These are phyloP conservation scores for Colletotrichum acutatum DNA, from an alignment of 2,329 filamentous ascomycete species.

Conservation along the genomic window DNA sequence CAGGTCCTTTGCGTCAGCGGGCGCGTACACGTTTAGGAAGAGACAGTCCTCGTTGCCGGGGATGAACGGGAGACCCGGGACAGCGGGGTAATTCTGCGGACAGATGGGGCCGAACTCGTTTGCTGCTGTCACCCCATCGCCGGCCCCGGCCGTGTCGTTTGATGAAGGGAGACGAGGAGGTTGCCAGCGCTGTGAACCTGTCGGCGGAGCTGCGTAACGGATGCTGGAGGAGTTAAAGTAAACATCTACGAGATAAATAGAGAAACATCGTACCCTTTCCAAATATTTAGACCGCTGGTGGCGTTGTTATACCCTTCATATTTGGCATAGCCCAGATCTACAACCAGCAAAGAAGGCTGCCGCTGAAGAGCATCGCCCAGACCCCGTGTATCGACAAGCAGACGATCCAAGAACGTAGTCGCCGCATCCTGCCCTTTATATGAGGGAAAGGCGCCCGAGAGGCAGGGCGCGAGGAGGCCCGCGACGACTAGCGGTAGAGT, in stretches of 20 bases:
- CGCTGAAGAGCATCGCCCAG: neutral
- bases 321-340: conserved; percentile 57
- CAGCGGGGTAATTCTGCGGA: conserved; percentile 44
- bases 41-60: conserved; percentile 56
- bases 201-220: conserved; percentile 55
- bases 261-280: conserved; percentile 51
- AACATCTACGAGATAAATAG: neutral
- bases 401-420: neutral
- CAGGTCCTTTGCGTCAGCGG: conserved; percentile 50
- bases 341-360: conserved; percentile 23
- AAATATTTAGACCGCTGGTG: conserved; percentile 52
- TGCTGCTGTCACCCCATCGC: conserved; percentile 37
- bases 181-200: conserved; percentile 55
- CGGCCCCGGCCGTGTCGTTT: conserved; percentile 38
- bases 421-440: neutral
- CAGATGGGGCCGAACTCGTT: conserved; percentile 47
- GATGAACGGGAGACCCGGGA: conserved; percentile 38
- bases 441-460: neutral
- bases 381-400: neutral
- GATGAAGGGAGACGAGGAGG: conserved; percentile 47
- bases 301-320: conserved; percentile 56
- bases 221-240: conserved; percentile 45
- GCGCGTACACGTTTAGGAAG: conserved; percentile 57
- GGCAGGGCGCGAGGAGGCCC: neutral
- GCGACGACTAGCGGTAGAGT: neutral